Evolutionary conservation across 306 rosid species (phyloP).

Genomic region (Glycine tomentella): DNA sequence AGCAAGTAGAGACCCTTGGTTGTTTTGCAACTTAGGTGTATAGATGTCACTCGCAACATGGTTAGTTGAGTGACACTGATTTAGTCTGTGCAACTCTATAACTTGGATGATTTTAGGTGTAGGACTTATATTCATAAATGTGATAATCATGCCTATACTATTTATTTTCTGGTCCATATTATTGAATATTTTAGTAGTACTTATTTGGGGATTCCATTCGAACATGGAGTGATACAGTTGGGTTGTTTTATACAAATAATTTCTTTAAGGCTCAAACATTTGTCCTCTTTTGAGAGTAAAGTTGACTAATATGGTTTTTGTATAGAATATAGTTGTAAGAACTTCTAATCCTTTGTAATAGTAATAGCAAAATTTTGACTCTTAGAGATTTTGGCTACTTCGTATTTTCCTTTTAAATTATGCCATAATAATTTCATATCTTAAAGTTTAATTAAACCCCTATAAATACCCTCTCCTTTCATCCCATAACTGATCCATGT

Average conservation of each 20-base stretch:
- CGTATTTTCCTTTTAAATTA: neutral
- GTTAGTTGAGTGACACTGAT: neutral
- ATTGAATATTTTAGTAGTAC: neutral
- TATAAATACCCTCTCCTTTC: conserved; percentile 17
- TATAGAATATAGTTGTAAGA: neutral
- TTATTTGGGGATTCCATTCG: neutral
- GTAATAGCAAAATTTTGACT: neutral
- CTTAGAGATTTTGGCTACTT: neutral
- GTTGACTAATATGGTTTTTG: neutral
- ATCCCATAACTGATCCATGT: conserved; percentile 3
- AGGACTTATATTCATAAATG: neutral
- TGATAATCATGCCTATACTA: neutral
- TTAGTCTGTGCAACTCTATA: neutral
- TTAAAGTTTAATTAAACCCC: conserved; percentile 7
- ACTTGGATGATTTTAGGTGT: neutral
- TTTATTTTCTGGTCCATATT: neutral
- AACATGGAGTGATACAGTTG: neutral
- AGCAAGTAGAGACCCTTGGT: neutral
- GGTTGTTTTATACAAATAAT: neutral
- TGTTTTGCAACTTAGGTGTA: neutral
- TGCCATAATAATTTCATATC: conserved; percentile 29
- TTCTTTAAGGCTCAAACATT: neutral
- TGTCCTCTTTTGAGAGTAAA: neutral
- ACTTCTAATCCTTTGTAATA: conserved; percentile 11
- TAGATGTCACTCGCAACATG: neutral